Conservation (phyloP, 805 yeast genomes). For the Lipomyces lipofer region DNA sequence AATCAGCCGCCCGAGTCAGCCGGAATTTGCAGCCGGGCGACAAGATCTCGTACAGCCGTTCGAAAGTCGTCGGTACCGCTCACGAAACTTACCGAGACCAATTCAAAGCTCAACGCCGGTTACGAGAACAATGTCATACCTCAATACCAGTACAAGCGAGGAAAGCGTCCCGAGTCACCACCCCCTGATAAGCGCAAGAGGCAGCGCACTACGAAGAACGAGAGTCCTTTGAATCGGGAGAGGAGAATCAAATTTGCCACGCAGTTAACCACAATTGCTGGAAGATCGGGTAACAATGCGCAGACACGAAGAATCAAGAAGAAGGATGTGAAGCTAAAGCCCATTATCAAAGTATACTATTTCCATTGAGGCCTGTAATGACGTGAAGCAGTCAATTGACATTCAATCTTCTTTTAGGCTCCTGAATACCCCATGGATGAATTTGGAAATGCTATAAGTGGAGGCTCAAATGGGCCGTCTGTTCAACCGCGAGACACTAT, state of each 20-base stretch:
- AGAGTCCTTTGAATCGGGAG: constrained; percentile 24
- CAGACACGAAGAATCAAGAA: neutral
- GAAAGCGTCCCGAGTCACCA: constrained; percentile 28
- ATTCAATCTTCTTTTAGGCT: neutral
- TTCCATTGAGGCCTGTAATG: neutral
- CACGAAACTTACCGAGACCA: constrained; percentile 17
- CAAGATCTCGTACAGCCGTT: neutral
- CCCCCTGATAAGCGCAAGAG: constrained; percentile 23
- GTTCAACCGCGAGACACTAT: constrained; percentile 15
- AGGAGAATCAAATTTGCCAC: constrained; percentile 20
- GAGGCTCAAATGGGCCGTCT: neutral
- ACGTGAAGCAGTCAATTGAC: neutral
- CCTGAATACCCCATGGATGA: constrained; percentile 11
- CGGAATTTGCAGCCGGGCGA: neutral
- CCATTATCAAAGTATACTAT: constrained; percentile 22
- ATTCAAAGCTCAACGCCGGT: constrained; percentile 37
- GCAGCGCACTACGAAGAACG: constrained; percentile 3
- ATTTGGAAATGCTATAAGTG: constrained; percentile 21
- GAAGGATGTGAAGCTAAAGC: neutral
- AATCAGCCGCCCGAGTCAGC: neutral
- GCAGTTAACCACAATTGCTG: constrained; percentile 9
- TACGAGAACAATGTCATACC: constrained; percentile 36
- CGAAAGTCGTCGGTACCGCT: constrained; percentile 2
- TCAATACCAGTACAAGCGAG: constrained; percentile 20
- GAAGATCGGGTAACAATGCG: neutral